Evolutionary conservation across 2,329 filamentous ascomycete species (phyloP).

Genomic region (Talaromyces sp.): DNA sequence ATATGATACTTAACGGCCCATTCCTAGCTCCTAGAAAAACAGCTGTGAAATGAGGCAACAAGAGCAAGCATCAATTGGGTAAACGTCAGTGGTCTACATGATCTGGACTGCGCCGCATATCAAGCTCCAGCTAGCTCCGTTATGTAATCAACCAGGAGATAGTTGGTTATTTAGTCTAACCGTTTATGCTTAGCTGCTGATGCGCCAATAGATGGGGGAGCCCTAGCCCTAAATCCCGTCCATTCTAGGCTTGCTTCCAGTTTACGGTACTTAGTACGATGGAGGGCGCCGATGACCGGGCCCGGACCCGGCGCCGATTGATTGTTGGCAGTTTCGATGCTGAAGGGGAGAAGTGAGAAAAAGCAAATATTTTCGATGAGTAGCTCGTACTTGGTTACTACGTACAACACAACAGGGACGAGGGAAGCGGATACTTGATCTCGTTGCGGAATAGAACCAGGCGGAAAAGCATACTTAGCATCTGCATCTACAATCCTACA

Average conservation of each 20-base stretch:
- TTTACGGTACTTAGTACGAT: too few species aligned
- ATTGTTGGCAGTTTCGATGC: background rate
- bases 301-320: constrained; percentile 3
- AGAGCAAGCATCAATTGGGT: background rate
- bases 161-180: too few species aligned
- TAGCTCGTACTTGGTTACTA: background rate
- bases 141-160: constrained; percentile 4
- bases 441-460: background rate
- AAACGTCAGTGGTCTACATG: background rate
- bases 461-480: too few species aligned
- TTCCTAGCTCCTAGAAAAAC: constrained; percentile 21
- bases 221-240: constrained; percentile 5
- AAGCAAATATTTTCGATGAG: background rate
- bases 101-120: background rate
- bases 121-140: constrained; percentile 3
- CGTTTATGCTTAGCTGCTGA: background rate
- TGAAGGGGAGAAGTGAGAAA: background rate
- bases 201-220: background rate
- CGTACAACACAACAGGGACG: background rate
- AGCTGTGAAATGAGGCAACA: background rate
- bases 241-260: background rate
- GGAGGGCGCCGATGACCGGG: constrained; percentile 13
- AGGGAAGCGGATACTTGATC: background rate
- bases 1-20: constrained; percentile 28
- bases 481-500: background rate